Conservation (phyloP, 1,139 yeast species). For the Yamadazyma blattariae region DNA sequence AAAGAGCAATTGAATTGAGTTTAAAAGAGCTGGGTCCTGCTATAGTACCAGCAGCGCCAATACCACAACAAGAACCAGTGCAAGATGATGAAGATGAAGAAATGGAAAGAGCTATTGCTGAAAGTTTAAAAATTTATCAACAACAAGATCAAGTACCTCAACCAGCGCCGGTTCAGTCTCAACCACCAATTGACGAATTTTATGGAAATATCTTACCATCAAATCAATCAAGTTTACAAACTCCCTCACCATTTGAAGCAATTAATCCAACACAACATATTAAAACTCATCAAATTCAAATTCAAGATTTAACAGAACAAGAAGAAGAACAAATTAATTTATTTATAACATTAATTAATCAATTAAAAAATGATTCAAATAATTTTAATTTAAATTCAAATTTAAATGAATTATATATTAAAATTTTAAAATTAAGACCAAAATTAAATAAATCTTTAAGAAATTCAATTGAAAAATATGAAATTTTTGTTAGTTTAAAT, state of each 20-base stretch:
- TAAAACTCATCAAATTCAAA: constrained; percentile 3
- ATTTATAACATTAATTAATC: constrained; percentile 64
- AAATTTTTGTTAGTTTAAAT: constrained; percentile 71
- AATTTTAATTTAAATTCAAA: constrained; percentile 31
- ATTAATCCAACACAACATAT: constrained; percentile 15
- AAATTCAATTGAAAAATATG: constrained; percentile 64
- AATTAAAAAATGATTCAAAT: constrained; percentile 49
- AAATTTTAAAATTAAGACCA: constrained; percentile 67
- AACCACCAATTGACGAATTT: constrained; percentile 25
- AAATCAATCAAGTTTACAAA: constrained; percentile 10
- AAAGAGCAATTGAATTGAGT: constrained; percentile 75
- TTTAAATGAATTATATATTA: constrained; percentile 61
- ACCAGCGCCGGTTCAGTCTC: constrained; percentile 10
- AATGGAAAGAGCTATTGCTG: constrained; percentile 93
- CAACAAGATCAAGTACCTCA: constrained; percentile 19
- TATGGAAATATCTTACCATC: constrained; percentile 24
- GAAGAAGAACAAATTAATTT: constrained; percentile 70
- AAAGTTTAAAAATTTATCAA: constrained; percentile 75
- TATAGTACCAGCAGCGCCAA: constrained; percentile 13
- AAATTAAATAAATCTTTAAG: constrained; percentile 67
- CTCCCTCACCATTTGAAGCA: constrained; percentile 6
- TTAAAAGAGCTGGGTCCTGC: constrained; percentile 51
- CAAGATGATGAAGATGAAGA: constrained; percentile 80
- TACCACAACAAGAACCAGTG: constrained; percentile 9
- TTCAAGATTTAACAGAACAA: constrained; percentile 45